Evolutionary conservation across 1,139 yeast species (phyloP), one percentile per base, ranked within the genome.

Genomic region (Wickerhamomyces sp.): DNA sequence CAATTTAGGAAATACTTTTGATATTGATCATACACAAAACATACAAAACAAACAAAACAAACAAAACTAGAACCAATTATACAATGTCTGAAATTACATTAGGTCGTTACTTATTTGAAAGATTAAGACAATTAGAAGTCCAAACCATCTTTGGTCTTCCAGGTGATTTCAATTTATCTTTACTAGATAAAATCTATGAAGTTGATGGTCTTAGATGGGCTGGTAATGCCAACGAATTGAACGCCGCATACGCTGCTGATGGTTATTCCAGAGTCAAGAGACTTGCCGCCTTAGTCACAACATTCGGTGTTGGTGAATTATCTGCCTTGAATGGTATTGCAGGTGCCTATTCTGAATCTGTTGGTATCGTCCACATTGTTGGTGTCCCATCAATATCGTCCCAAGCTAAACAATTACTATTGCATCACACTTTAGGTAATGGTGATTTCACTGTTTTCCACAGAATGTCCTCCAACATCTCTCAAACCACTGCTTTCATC

Each of bases 381-480:
- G 62, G 81, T 47, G 69, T 72, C 38, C 80, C 80, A 31, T 72
- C 81, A 16, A 64, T 74, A 41, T 70, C 81, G 14, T 73, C 94
- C 20, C 88, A 81, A 60, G 72, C 82, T 47, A 76, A 81, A 61
- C 76, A 76, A 53, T 61, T 77, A 57, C 54, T 74, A 36, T 63
- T 72, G 52, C 79, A 74, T 55, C 90, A 82, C 65, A 82, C 90
- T 38, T 70, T 82, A 56, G 95, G 95, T 56, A 83, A 86, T 65
- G 90, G 92, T 49, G 90, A 83, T 64, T 86, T 83, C 66, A 78
- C 83, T 36, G 92, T 81, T 37, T 86, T 84, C 72, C 75, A 74
- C 64, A 70, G 76, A 59, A 85, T 85, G 87, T 80, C 87, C 37
- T 72, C 77, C 48, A 72, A 78, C 61, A 81, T 86, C 56, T 72